Base-by-base conservation (phyloP, 768 basidiomycete genomes). In the Gloeostereum incarnatum region DNA sequence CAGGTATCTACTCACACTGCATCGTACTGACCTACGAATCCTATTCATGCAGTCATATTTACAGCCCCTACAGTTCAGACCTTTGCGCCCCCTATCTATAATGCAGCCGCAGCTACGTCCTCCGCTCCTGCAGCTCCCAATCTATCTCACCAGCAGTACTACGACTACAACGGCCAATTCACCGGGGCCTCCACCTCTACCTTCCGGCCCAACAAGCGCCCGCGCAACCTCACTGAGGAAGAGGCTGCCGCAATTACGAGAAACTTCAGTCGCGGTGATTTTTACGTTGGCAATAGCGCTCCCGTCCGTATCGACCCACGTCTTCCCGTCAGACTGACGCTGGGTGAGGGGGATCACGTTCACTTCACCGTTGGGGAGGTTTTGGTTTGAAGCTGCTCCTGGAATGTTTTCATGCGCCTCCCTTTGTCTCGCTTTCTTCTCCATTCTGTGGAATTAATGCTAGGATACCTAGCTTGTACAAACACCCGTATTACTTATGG, bases 241-340 rank as follows among this genome's bases (percentile, higher is more conserved):
- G 85, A 88, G 55, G 73, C 85, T 2, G 81, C 82, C 8, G 83
- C 84, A 22, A 87, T 88, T 61, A 84, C 83, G 1, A 73, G 84
- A 55, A 85, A 84, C 49, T 88, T 83, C 49, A 79, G 65, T 44
- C 74, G 85, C 36, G 85, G 85, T 3, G 84, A 88, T 53, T 88
- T 88, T 55, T 88, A 77, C 50, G 80, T 88, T 36, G 85, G 84
- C 39, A 75, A 67, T 25, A 85, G 80, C 47, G 85, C 83, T 1
- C 85, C 85, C 6, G 81, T 88, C 31, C 75, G 82, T 48, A 87
- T 88, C 58, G 85, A 88, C 52, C 82, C 84, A 16, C 75, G 84
- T 38, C 59, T 88, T 30, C 82, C 85, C 10, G 85, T 88, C 44
- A 66, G 81, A 43, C 73, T 88, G 22, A 85, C 82, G 16, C 68